Percentiles rank a stretch among this genome's conserved stretches.
Conservation (phyloP, 306 rosid genomes). For the Cicer yamashitae region DNA sequence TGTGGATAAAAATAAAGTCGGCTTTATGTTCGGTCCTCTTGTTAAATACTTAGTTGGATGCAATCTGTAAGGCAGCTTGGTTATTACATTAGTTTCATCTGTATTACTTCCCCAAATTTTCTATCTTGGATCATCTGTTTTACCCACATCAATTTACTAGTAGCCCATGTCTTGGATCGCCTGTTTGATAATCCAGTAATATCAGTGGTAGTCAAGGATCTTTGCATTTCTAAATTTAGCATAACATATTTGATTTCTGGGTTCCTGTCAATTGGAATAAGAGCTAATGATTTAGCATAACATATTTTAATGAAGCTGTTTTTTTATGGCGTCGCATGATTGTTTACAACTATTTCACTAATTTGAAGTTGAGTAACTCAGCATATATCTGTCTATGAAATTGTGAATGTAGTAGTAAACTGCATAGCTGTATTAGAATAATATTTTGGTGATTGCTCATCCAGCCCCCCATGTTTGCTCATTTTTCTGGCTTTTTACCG, state of each 20-base stretch:
- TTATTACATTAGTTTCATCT: slow-evolving; percentile 27
- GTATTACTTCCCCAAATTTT: slow-evolving; percentile 20
- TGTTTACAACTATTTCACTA: slow-evolving; percentile 28
- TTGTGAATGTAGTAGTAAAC: background rate
- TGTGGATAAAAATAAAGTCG: background rate
- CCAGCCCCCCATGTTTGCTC: too few relatives aligned
- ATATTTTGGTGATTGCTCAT: background rate
- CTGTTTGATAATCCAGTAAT: slow-evolving; percentile 28
- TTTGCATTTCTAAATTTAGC: slow-evolving; percentile 4
- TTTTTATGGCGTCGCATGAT: background rate
- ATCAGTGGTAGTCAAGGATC: slow-evolving; percentile 1
- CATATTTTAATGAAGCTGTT: background rate
- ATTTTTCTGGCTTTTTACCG: too few relatives aligned
- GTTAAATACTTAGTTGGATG: slow-evolving; percentile 12
- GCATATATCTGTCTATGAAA: slow-evolving; percentile 24
- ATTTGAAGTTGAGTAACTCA: slow-evolving; percentile 19
- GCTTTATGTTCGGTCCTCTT: background rate
- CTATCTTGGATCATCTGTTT: slow-evolving; percentile 18
- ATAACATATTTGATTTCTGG: slow-evolving; percentile 7
- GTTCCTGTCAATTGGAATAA: slow-evolving; percentile 24
- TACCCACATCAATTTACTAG: background rate
- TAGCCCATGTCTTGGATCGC: background rate
- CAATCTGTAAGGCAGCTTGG: slow-evolving; percentile 2
- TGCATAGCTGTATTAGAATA: slow-evolving; percentile 31
- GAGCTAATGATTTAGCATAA: background rate